A percentile compares a stretch with the other conserved stretches of the same genome.
Conservation (phyloP, 352 stramenopile species). For the Phytophthora multivora region DNA sequence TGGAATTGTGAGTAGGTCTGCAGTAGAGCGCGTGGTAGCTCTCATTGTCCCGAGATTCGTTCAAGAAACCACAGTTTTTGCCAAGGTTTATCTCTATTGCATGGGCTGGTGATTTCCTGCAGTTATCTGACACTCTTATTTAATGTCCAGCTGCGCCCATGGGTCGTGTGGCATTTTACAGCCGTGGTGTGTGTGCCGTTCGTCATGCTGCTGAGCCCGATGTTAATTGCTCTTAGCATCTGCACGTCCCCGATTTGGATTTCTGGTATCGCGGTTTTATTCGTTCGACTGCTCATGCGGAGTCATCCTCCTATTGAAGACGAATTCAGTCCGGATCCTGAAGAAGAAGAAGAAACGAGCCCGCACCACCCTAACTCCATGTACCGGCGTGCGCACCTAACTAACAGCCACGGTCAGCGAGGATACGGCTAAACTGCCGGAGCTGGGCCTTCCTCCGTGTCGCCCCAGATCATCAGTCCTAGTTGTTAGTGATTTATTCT, state of each 20-base stretch:
- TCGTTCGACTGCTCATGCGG: conserved; percentile 52
- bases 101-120: not conserved
- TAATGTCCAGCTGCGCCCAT: conserved; percentile 46
- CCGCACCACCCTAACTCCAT: conserved; percentile 53
- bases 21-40: conserved; percentile 39
- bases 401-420: conserved; percentile 32
- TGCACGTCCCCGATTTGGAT: conserved; percentile 83
- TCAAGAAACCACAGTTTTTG: conserved; percentile 45
- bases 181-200: conserved; percentile 74
- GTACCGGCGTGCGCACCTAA: conserved; percentile 49
- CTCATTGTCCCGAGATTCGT: conserved; percentile 46
- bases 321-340: conserved; percentile 46
- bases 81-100: conserved; percentile 28
- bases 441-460: not conserved
- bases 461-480: not conserved
- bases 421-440: conserved; percentile 24
- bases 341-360: conserved; percentile 46
- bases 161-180: conserved; percentile 74
- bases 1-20: conserved; percentile 23
- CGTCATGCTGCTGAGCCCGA: conserved; percentile 70
- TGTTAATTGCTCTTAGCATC: conserved; percentile 78
- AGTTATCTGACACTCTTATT: conserved; percentile 6
- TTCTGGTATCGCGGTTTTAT: conserved; percentile 54
- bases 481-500: conserved; percentile 42
- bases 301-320: conserved; percentile 39